Percentiles rank a stretch among this genome's conserved stretches.
Evolutionary conservation across 192 early-diverging fungal genomes (phyloP).

Genomic region (Entophlyctis luteolus): DNA sequence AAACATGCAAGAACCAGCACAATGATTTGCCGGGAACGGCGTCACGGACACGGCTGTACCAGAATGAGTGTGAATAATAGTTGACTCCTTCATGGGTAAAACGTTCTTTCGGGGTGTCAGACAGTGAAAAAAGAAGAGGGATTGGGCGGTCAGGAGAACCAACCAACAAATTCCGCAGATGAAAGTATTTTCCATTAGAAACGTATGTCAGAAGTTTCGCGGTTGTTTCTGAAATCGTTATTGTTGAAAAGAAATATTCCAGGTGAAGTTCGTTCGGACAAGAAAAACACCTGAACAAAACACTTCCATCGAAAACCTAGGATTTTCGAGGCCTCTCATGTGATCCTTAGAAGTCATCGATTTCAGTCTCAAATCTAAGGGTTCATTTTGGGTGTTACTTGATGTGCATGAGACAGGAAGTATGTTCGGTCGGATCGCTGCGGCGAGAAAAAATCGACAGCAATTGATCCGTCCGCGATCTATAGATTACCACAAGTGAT

Average conservation of each 20-base stretch:
- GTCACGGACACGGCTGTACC: not conserved
- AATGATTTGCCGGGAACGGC: slow-evolving; percentile 4
- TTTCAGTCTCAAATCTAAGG: not conserved
- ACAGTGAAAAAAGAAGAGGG: not conserved
- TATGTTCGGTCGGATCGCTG: not conserved
- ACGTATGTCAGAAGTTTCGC: not conserved
- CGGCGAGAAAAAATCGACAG: not conserved
- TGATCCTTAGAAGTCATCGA: not conserved
- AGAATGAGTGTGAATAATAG: not conserved
- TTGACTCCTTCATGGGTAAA: not conserved
- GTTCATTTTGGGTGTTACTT: not conserved
- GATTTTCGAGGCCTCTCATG: slow-evolving; percentile 7
- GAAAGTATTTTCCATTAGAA: not conserved
- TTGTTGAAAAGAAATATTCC: not conserved
- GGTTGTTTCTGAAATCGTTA: not conserved
- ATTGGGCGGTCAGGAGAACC: not conserved
- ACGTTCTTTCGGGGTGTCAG: not conserved
- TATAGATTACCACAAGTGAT: not conserved
- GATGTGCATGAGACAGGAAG: slow-evolving; percentile 9
- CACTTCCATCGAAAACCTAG: not conserved
- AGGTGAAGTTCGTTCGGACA: not conserved
- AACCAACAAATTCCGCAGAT: not conserved
- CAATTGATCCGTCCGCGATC: not conserved
- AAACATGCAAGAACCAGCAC: slow-evolving; percentile 3
- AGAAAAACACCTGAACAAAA: not conserved